Percentiles rank a stretch among this genome's conserved stretches.
phyloP scores from a whole-genome alignment of 306 rosid species.

The Prosopis cineraria region DNA sequence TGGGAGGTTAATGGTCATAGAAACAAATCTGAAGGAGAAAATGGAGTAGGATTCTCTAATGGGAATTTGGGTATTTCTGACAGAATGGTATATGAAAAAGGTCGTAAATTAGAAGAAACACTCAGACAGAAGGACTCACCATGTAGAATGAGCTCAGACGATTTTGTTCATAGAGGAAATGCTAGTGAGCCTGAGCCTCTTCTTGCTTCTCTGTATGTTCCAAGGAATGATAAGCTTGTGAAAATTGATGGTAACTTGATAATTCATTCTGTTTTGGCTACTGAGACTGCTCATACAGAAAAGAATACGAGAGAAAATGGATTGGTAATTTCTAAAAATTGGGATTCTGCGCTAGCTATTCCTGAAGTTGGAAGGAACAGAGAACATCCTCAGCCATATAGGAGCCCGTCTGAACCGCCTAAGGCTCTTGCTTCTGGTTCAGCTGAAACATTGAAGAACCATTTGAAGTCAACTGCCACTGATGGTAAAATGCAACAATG shows the following conservation, averaged over 20 bases:
- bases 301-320: constrained; percentile 46
- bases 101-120: constrained; percentile 38
- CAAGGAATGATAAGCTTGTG: constrained; percentile 70
- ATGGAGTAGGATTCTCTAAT: constrained; percentile 38
- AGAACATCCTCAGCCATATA: constrained; percentile 47
- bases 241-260: constrained; percentile 77
- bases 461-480: constrained; percentile 61
- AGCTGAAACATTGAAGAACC: constrained; percentile 59
- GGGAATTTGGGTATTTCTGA: constrained; percentile 43
- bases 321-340: constrained; percentile 46
- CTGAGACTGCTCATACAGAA: constrained; percentile 45
- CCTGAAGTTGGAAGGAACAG: constrained; percentile 51
- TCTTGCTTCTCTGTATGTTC: constrained; percentile 68
- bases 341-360: constrained; percentile 52
- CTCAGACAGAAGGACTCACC: constrained; percentile 33
- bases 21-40: constrained; percentile 57
- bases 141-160: constrained; percentile 31
- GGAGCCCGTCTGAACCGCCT: constrained; percentile 52
- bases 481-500: constrained; percentile 97
- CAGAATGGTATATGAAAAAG: constrained; percentile 43
- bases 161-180: constrained; percentile 50
- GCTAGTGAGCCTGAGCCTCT: constrained; percentile 76
- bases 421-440: constrained; percentile 78
- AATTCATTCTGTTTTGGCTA: constrained; percentile 67
- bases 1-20: constrained; percentile 47